Evolutionary conservation across 306 rosid genomes (phyloP).

Genomic region (Ormosia emarginata): DNA sequence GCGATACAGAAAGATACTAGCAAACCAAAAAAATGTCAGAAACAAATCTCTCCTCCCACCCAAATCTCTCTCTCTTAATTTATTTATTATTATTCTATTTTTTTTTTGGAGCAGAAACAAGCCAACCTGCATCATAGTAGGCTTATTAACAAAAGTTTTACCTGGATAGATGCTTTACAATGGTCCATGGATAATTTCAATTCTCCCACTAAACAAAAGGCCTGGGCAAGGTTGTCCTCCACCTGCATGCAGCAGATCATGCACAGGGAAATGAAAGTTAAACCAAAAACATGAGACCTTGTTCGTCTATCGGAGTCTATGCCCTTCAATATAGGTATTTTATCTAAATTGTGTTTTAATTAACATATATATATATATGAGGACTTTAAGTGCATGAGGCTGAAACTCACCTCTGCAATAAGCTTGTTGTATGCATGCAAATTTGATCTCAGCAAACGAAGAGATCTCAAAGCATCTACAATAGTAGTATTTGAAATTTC

Average conservation of each 20-base stretch:
- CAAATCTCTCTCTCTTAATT: too few relatives aligned
- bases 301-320: not conserved
- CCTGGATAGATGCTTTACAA: conserved; percentile 84
- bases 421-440: conserved; percentile 68
- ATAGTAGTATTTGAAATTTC: conserved; percentile 41
- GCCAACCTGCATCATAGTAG: not conserved
- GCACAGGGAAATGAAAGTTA: conserved; percentile 15
- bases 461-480: conserved; percentile 55
- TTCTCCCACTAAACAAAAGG: conserved; percentile 63
- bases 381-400: not conserved
- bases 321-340: not conserved
- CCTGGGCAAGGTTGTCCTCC: conserved; percentile 84
- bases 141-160: conserved; percentile 11
- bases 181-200: conserved; percentile 50
- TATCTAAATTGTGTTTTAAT: not conserved
- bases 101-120: not conserved
- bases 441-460: conserved; percentile 54
- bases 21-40: not conserved
- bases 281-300: not conserved
- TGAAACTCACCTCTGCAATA: conserved; percentile 71
- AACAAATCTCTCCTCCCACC: not conserved
- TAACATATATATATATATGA: not conserved
- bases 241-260: conserved; percentile 50
- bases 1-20: not conserved
- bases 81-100: too few relatives aligned